phyloP scores from a whole-genome alignment of 2,329 filamentous ascomycete genomes.

The Monilinia fructicola region DNA sequence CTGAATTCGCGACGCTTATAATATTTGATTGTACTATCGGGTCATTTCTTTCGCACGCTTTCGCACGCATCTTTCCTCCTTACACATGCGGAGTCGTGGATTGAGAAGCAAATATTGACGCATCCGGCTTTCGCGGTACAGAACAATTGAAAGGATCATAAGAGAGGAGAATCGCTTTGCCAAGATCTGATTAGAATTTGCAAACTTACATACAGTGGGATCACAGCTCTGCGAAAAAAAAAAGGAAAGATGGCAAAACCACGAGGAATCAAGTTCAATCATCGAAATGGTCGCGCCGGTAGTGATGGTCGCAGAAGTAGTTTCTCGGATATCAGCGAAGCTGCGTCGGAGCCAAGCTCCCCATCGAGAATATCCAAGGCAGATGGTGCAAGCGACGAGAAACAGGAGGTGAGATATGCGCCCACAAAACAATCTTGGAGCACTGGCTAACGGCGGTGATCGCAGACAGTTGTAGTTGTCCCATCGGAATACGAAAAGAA shows the following conservation, averaged over 20 bases:
- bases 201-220: conserved; percentile 7
- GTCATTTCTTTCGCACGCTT: background rate
- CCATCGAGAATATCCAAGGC: conserved; percentile 33
- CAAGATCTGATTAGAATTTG: conserved; percentile 23
- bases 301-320: conserved; percentile 57
- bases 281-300: conserved; percentile 39
- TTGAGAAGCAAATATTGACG: conserved; percentile 7
- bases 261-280: conserved; percentile 54
- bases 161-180: conserved; percentile 14
- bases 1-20: background rate
- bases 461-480: conserved; percentile 31
- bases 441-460: conserved; percentile 31
- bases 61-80: background rate
- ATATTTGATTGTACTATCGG: background rate
- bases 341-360: conserved; percentile 45
- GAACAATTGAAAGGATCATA: conserved; percentile 7
- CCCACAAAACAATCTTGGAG: background rate
- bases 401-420: conserved; percentile 10
- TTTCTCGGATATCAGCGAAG: conserved; percentile 70
- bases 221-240: conserved; percentile 18
- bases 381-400: conserved; percentile 41
- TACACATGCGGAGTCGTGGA: conserved; percentile 5
- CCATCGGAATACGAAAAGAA: conserved; percentile 92
- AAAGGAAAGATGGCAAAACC: conserved; percentile 45
- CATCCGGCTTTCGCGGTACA: conserved; percentile 17